phyloP scores from a whole-genome alignment of 495 filamentous ascomycete species.

The Bryoglossum gracile region DNA sequence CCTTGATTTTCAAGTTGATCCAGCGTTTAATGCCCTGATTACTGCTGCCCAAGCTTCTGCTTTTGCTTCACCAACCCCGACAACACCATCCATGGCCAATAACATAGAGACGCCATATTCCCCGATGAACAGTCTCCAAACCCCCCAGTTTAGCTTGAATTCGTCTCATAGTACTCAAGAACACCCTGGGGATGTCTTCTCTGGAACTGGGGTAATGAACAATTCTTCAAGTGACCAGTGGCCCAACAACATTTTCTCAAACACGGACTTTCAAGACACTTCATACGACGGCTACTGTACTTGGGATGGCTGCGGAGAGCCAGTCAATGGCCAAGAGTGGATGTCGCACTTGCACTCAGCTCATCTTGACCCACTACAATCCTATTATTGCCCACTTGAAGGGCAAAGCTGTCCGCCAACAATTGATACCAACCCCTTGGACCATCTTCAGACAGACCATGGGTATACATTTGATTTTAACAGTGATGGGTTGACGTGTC shows the following conservation, averaged over 20 bases:
- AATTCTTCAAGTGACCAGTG: conserved; percentile 1
- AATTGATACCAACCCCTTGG: conserved; percentile 12
- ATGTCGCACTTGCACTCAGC: conserved; percentile 15
- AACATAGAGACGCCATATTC: conserved; percentile 10
- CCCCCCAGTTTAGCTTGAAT: neutral
- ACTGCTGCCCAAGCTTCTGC: conserved; percentile 1
- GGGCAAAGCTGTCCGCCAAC: conserved; percentile 7
- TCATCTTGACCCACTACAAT: conserved; percentile 22
- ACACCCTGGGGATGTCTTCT: neutral
- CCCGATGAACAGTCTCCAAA: neutral
- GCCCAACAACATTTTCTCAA: neutral
- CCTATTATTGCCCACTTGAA: conserved; percentile 17
- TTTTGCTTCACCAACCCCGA: conserved; percentile 4
- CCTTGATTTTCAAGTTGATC: too few relatives aligned
- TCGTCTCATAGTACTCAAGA: neutral
- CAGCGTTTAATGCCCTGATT: neutral
- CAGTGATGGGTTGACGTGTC: conserved; percentile 11
- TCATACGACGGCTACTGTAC: too few relatives aligned
- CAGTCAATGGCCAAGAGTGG: conserved; percentile 7
- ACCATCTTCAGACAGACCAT: conserved; percentile 19
- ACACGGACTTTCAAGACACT: neutral
- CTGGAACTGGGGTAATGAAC: conserved; percentile 8
- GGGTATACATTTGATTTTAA: conserved; percentile 14
- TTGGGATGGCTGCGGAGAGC: conserved; percentile 15
- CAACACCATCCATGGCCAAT: conserved; percentile 10